A percentile compares a stretch with the other conserved stretches of the same genome.
Conservation (phyloP, 108 stramenopile genomes). For the Cylindrotheca closterium region DNA sequence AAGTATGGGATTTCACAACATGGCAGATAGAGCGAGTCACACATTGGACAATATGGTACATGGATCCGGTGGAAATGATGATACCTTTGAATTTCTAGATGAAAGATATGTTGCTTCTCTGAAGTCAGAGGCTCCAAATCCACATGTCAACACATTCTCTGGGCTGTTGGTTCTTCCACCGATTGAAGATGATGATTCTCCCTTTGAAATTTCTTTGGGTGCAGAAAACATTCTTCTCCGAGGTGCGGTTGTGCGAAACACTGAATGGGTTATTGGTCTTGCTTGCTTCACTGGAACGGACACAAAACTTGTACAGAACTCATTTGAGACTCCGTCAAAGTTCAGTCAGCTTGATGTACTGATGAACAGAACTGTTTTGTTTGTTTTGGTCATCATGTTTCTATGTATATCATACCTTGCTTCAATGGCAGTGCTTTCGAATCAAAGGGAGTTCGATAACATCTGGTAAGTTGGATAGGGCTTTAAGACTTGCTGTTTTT, state of each 20-base stretch:
- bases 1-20: background rate
- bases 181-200: constrained; percentile 28
- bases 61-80: background rate
- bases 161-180: constrained; percentile 78
- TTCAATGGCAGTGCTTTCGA: constrained; percentile 31
- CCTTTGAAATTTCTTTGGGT: constrained; percentile 71
- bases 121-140: constrained; percentile 87
- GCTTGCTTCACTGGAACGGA: constrained; percentile 95
- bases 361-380: constrained; percentile 75
- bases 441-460: constrained; percentile 40
- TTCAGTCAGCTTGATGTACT: constrained; percentile 87
- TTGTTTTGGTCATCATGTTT: constrained; percentile 85
- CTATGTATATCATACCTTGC: constrained; percentile 51
- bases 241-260: constrained; percentile 94
- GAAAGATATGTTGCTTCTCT: constrained; percentile 51
- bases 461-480: constrained; percentile 58
- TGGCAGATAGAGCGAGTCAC: background rate
- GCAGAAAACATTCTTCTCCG: constrained; percentile 89
- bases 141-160: constrained; percentile 87
- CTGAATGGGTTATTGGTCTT: constrained; percentile 93
- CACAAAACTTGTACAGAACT: constrained; percentile 92
- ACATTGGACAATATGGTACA: background rate
- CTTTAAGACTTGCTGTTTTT: no score
- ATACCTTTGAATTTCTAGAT: background rate
- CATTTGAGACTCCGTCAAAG: constrained; percentile 89